A percentile compares a stretch with the other conserved stretches of the same genome.
These are phyloP conservation scores for Scutellaria barbata DNA, from an alignment of 257 asterid species.

Conservation along the genomic window DNA sequence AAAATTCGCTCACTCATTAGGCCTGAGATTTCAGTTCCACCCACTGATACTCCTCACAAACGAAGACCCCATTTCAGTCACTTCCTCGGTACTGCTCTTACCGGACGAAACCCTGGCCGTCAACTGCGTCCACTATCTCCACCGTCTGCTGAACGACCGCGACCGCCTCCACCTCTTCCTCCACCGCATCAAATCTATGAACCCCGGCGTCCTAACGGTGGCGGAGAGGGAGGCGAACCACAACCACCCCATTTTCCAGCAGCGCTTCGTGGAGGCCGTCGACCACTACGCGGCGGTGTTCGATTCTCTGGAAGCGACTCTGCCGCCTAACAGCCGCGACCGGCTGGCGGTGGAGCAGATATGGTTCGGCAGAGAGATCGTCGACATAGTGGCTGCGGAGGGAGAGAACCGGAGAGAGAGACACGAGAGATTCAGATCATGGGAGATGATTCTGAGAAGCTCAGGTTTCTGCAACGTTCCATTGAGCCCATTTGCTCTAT, in stretches of 20 bases:
- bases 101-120: conserved; percentile 85
- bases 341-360: conserved; percentile 75
- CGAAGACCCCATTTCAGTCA: conserved; percentile 49
- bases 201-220: conserved; percentile 64
- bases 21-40: conserved; percentile 82
- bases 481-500: conserved; percentile 75
- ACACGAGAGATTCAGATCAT: conserved; percentile 79
- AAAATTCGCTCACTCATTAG: conserved; percentile 79
- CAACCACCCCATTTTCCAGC: conserved; percentile 72
- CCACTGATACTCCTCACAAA: conserved; percentile 52
- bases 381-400: conserved; percentile 72
- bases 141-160: conserved; percentile 60
- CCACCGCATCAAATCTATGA: conserved; percentile 62
- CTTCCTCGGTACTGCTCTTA: conserved; percentile 48
- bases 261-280: conserved; percentile 79
- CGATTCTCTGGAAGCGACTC: conserved; percentile 89
- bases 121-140: conserved; percentile 86
- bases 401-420: conserved; percentile 67
- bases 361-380: conserved; percentile 87
- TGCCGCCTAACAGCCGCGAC: conserved; percentile 83
- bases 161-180: conserved; percentile 70
- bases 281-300: conserved; percentile 87
- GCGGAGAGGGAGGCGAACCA: conserved; percentile 89
- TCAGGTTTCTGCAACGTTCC: conserved; percentile 67
- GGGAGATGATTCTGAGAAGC: conserved; percentile 75